Evolutionary conservation across 2,329 filamentous ascomycete species (phyloP).

Genomic region (Fusarium albosuccineum): DNA sequence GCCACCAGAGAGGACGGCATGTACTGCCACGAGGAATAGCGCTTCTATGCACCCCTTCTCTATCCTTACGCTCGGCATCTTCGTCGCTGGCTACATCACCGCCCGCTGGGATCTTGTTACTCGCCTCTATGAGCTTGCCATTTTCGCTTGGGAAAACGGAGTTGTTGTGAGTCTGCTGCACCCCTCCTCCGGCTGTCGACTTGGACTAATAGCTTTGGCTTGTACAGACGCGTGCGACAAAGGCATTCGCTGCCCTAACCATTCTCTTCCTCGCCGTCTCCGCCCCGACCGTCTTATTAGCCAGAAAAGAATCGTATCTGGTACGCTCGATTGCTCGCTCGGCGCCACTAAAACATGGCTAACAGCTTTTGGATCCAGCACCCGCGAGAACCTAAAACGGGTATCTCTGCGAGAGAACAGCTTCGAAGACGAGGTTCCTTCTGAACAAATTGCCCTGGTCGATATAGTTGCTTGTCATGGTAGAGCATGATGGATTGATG

Average conservation of each 20-base stretch:
- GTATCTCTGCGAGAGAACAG: constrained; percentile 95
- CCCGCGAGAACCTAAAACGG: constrained; percentile 80
- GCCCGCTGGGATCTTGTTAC: constrained; percentile 99
- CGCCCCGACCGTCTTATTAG: constrained; percentile 86
- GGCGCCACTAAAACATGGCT: constrained; percentile 39
- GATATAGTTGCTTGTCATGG: constrained; percentile 66
- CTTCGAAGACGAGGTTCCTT: constrained; percentile 94
- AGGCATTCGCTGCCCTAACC: constrained; percentile 86
- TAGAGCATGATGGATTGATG: constrained; percentile 88
- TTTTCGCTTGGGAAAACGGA: constrained; percentile 99
- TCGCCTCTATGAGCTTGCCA: constrained; percentile 93
- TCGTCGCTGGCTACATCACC: constrained; percentile 99
- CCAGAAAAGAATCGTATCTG: constrained; percentile 81
- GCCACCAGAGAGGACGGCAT: constrained; percentile 53
- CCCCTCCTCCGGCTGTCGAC: constrained; percentile 4
- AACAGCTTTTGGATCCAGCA: constrained; percentile 68
- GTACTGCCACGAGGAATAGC: constrained; percentile 57
- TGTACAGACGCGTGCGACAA: constrained; percentile 81
- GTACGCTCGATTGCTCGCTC: constrained; percentile 64
- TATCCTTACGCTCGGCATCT: constrained; percentile 94
- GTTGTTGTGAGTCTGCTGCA: constrained; percentile 78
- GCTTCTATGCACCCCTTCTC: constrained; percentile 97
- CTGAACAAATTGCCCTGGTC: constrained; percentile 61
- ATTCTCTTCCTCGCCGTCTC: constrained; percentile 87
- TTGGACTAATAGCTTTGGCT: constrained; percentile 6